A percentile compares a stretch with the other conserved stretches of the same genome.
Conservation (phyloP, 2,329 filamentous ascomycete species). For the Alternaria angustiovoidea region DNA sequence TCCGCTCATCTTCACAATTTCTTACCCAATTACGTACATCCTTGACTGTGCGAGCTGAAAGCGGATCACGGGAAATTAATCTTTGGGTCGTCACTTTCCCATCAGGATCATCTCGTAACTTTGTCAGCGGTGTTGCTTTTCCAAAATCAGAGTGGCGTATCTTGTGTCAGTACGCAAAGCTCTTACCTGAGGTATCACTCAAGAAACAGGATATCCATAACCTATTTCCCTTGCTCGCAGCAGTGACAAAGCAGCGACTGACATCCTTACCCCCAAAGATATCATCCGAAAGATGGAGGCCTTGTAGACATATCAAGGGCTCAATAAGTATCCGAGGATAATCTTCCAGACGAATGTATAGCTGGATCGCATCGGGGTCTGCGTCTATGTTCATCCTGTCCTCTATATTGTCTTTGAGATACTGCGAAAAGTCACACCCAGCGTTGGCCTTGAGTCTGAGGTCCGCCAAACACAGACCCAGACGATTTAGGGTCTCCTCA, state of each 20-base stretch:
- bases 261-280: accelerated
- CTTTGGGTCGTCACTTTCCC: accelerated
- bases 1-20: accelerated
- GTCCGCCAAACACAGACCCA: neutral
- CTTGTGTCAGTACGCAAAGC: neutral
- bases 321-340: too few relatives aligned
- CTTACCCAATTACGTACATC: accelerated
- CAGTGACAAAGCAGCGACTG: neutral
- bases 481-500: accelerated
- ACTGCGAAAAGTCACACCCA: neutral
- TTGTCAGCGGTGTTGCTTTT: too few relatives aligned
- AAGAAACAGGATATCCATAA: too few relatives aligned
- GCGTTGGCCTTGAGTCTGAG: neutral
- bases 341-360: too few relatives aligned
- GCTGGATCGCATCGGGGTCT: too few relatives aligned
- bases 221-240: too few relatives aligned
- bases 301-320: too few relatives aligned
- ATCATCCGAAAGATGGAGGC: too few relatives aligned
- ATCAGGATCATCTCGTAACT: accelerated
- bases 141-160: accelerated
- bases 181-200: neutral
- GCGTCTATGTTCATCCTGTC: too few relatives aligned
- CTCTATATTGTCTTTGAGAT: neutral
- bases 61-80: neutral
- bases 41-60: neutral